Evolutionary conservation across 768 basidiomycete species (phyloP).

Genomic region (Nevesoporus exiguus): DNA sequence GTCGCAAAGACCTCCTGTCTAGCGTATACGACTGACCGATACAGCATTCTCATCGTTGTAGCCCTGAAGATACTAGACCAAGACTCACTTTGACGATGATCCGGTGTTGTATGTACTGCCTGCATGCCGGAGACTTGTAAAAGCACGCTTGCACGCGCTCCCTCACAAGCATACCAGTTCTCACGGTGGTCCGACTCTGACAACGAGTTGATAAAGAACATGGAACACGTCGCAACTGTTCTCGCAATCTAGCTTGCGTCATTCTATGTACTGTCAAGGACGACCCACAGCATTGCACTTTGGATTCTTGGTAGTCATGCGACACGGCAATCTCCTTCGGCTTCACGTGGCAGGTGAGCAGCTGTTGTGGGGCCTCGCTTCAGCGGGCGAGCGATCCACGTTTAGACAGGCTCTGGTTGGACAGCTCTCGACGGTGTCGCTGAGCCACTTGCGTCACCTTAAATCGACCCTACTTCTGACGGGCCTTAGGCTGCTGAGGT

Average conservation of each 20-base stretch:
- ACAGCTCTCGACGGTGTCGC: neutral
- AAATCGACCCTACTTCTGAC: too few species aligned
- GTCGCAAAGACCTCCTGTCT: slow-evolving; percentile 27
- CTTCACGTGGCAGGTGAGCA: neutral
- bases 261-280: neutral
- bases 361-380: neutral
- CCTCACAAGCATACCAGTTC: neutral
- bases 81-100: slow-evolving; percentile 9
- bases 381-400: neutral
- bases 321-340: neutral
- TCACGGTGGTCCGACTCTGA: neutral
- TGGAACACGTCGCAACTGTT: too few species aligned
- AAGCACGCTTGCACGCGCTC: too few species aligned
- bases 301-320: neutral
- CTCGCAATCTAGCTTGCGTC: neutral
- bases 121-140: too few species aligned
- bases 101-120: too few species aligned
- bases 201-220: neutral
- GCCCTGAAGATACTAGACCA: neutral
- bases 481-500: too few species aligned
- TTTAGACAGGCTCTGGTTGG: slow-evolving; percentile 8
- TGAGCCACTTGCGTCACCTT: neutral
- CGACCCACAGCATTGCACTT: neutral
- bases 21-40: slow-evolving; percentile 14
- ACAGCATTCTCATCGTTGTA: slow-evolving; percentile 23